Percentiles rank a stretch among this genome's conserved stretches.
Conservation (phyloP, 176 grass and related monocot genomes). For the Musa beccarii region DNA sequence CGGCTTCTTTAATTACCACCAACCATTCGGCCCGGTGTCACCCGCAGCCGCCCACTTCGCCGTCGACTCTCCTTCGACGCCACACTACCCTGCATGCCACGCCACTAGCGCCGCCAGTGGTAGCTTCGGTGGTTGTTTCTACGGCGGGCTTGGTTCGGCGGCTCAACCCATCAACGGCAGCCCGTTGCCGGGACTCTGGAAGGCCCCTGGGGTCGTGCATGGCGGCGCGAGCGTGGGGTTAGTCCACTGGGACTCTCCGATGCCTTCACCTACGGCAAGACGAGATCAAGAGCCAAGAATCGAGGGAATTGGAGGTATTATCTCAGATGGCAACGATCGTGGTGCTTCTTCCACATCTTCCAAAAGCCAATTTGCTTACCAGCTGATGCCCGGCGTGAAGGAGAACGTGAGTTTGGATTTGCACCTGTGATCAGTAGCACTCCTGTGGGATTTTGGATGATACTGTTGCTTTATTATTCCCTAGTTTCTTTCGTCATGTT, state of each 20-base stretch:
- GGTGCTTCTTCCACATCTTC: slow-evolving; percentile 34
- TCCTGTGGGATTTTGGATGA: too few relatives aligned
- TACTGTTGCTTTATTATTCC: too few relatives aligned
- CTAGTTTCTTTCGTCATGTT: too few relatives aligned
- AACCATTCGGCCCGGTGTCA: slow-evolving; percentile 26
- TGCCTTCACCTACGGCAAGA: slow-evolving; percentile 25
- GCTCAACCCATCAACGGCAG: slow-evolving; percentile 60
- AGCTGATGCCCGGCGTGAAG: slow-evolving; percentile 12
- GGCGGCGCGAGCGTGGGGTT: slow-evolving; percentile 25
- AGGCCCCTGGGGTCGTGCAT: slow-evolving; percentile 25
- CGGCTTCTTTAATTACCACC: slow-evolving; percentile 61
- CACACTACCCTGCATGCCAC: slow-evolving; percentile 36
- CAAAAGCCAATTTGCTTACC: slow-evolving; percentile 40
- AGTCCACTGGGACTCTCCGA: slow-evolving; percentile 9
- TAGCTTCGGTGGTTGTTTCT: slow-evolving; percentile 23
- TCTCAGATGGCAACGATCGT: slow-evolving; percentile 1
- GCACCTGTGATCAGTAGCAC: slow-evolving; percentile 49
- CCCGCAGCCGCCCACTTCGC: slow-evolving; percentile 2
- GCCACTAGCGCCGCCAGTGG: slow-evolving; percentile 1
- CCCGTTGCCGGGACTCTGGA: slow-evolving; percentile 53
- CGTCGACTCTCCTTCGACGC: background rate
- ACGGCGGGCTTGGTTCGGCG: slow-evolving; percentile 45
- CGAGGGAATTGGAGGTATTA: slow-evolving; percentile 7
- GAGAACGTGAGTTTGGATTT: slow-evolving; percentile 93
- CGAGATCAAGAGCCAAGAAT: slow-evolving; percentile 15